Percentiles rank a stretch among this genome's conserved stretches.
Evolutionary conservation across 495 filamentous ascomycete species (phyloP).

Genomic region (Sabuloglossum arenarium): DNA sequence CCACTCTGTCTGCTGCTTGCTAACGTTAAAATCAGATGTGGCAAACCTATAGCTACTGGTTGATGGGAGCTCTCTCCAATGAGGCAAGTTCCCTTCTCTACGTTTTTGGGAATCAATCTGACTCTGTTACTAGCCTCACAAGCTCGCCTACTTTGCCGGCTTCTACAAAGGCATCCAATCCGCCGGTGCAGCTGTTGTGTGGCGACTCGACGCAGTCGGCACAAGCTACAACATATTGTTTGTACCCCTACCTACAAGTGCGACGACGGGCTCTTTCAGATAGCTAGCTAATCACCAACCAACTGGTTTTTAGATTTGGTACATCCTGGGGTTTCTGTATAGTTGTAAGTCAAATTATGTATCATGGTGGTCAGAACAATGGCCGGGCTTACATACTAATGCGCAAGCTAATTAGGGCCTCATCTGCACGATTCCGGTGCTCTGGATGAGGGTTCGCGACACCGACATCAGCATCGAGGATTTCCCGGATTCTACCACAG

Average conservation of each 20-base stretch:
- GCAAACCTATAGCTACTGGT: conserved; percentile 16
- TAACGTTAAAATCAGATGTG: not conserved
- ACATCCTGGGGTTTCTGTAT: not conserved
- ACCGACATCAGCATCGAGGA: not conserved
- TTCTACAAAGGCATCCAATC: conserved; percentile 98
- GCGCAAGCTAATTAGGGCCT: no score
- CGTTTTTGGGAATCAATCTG: not conserved
- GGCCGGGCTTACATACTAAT: no score
- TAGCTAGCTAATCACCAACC: no score
- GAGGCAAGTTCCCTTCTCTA: conserved; percentile 19
- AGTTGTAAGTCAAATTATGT: not conserved
- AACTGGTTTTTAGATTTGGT: no score
- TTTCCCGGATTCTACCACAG: not conserved
- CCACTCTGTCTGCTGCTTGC: not conserved
- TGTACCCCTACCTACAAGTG: no score
- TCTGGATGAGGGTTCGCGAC: not conserved
- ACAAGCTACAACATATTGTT: not conserved
- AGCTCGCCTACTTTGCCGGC: conserved; percentile 79
- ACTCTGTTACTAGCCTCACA: conserved; percentile 29
- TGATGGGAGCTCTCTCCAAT: conserved; percentile 84
- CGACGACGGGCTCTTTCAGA: no score
- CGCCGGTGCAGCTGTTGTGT: conserved; percentile 76
- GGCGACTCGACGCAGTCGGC: conserved; percentile 23
- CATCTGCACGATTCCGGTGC: not conserved
- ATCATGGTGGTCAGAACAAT: no score